Conservation (phyloP, 441 rosid genomes). For the Breynia disticha region DNA sequence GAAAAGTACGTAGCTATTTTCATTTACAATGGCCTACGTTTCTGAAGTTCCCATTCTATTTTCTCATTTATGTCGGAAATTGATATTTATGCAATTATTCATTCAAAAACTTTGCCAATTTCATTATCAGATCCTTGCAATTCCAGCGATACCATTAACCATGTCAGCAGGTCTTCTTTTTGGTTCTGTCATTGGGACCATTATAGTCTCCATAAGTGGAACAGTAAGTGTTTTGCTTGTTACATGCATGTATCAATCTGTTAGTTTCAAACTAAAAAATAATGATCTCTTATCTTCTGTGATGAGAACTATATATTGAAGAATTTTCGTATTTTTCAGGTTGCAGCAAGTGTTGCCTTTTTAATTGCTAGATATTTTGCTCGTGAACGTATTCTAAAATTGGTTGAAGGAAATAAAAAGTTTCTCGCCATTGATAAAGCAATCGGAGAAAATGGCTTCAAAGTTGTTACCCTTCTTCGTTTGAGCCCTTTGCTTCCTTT, state of each 20-base stretch:
- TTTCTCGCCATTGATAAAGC: conserved; percentile 97
- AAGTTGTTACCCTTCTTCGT: conserved; percentile 89
- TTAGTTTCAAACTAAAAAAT: no score
- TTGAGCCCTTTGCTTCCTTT: conserved; percentile 97
- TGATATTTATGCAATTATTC: not conserved
- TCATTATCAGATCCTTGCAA: conserved; percentile 62
- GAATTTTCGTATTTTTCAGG: conserved; percentile 28
- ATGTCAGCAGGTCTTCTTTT: conserved; percentile 99
- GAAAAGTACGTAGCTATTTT: not conserved
- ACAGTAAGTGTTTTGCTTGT: conserved; percentile 43
- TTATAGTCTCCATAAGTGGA: conserved; percentile 96
- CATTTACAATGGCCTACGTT: not conserved
- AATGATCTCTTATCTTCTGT: not conserved
- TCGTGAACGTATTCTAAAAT: conserved; percentile 82
- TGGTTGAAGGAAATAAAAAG: conserved; percentile 91
- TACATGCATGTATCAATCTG: not conserved
- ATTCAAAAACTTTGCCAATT: not conserved
- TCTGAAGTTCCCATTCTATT: not conserved
- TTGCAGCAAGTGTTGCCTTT: conserved; percentile 90
- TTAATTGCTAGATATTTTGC: conserved; percentile 96
- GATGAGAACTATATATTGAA: not conserved
- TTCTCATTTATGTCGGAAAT: not conserved
- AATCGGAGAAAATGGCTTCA: conserved; percentile 91
- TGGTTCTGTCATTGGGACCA: conserved; percentile 76
- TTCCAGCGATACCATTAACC: conserved; percentile 94